Percentiles rank a stretch among this genome's conserved stretches.
phyloP scores from a whole-genome alignment of 2,329 filamentous ascomycete species.

The Coniochaeta hoffmannii region DNA sequence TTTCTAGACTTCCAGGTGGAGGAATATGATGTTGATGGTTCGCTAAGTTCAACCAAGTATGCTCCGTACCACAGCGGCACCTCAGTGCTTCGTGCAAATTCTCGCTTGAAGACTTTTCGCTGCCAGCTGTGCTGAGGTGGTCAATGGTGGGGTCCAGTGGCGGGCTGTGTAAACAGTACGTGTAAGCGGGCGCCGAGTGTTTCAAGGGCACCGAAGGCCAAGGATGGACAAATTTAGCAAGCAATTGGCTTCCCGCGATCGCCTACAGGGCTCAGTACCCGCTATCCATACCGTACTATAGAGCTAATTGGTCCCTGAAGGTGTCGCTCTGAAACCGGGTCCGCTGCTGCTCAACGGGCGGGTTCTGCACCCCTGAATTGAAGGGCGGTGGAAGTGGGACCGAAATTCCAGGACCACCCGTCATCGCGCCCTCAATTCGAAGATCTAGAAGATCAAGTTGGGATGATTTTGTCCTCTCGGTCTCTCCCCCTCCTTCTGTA shows the following conservation, averaged over 20 bases:
- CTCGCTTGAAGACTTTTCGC: background rate
- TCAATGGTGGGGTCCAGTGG: background rate
- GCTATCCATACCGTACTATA: background rate
- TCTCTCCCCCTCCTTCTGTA: background rate
- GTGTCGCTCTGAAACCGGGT: background rate
- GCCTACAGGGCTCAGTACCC: background rate
- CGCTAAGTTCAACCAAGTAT: background rate
- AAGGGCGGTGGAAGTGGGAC: background rate
- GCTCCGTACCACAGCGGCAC: background rate
- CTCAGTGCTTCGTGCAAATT: background rate
- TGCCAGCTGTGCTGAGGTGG: background rate
- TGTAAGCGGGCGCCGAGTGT: too few species aligned
- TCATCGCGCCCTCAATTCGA: background rate
- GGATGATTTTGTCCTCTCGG: background rate
- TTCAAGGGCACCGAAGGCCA: background rate
- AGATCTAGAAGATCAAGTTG: background rate
- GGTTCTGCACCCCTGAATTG: constrained; percentile 1
- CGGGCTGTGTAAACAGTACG: background rate
- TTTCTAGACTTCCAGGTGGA: too few species aligned
- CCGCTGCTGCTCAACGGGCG: background rate
- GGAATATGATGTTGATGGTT: too few species aligned
- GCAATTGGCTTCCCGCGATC: background rate
- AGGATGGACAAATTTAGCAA: background rate
- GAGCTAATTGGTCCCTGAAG: background rate
- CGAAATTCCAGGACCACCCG: background rate